Evolutionary conservation across 164 flowering plant genomes (phyloP).

Genomic region (Taxillus chinensis): DNA sequence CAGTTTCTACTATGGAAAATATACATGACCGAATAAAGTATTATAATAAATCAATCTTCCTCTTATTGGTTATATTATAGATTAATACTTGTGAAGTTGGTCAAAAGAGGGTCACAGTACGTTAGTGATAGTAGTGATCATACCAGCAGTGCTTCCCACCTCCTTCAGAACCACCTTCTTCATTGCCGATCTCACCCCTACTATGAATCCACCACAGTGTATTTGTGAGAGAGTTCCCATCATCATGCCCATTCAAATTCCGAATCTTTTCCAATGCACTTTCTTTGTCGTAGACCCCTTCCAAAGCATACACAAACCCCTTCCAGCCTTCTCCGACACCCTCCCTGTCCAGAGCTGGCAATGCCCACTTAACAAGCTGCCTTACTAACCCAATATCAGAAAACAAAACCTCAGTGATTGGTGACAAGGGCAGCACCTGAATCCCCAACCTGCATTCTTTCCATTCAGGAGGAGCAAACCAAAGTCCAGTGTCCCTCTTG

Average conservation of each 20-base stretch:
- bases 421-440: slow-evolving; percentile 72
- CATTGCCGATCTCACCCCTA: slow-evolving; percentile 25
- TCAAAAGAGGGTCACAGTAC: too few species aligned
- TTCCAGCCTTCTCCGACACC: slow-evolving; percentile 93
- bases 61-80: too few species aligned
- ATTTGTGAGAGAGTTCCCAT: slow-evolving; percentile 77
- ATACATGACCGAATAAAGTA: too few species aligned
- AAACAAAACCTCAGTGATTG: slow-evolving; percentile 65
- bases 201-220: slow-evolving; percentile 87
- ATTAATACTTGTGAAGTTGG: too few species aligned
- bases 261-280: slow-evolving; percentile 51
- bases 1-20: too few species aligned
- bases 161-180: slow-evolving; percentile 13
- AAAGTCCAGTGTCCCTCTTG: slow-evolving; percentile 80
- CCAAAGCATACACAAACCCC: slow-evolving; percentile 77
- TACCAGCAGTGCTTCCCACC: slow-evolving; percentile 38
- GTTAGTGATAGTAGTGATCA: slow-evolving; percentile 41
- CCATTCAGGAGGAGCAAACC: slow-evolving; percentile 90
- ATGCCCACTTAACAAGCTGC: slow-evolving; percentile 65
- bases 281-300: slow-evolving; percentile 56
- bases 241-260: slow-evolving; percentile 54
- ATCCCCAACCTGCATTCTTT: slow-evolving; percentile 78
- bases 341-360: slow-evolving; percentile 56
- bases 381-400: slow-evolving; percentile 40
- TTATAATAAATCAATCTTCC: too few species aligned